These are phyloP conservation scores for Cornus controversa DNA, from an alignment of 148 eudicot species.

Conservation along the genomic window DNA sequence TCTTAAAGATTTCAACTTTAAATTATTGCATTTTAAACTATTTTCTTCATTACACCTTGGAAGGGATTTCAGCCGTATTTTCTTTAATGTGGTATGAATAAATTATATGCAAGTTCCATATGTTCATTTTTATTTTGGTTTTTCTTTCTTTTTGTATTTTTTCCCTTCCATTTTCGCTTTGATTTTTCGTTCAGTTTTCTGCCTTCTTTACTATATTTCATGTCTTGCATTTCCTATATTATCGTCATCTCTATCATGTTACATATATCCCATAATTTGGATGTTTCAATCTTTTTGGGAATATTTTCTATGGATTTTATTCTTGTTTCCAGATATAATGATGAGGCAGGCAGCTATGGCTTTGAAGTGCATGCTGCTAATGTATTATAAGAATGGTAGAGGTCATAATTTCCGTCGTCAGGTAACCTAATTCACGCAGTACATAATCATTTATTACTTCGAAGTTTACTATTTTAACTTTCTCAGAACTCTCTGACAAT, in stretches of 20 bases:
- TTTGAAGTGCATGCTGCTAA: slow-evolving; percentile 68
- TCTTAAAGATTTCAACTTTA: slow-evolving; percentile 2
- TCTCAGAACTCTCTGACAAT: slow-evolving; percentile 12
- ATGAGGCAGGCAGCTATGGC: slow-evolving; percentile 91
- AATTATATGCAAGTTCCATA: neutral
- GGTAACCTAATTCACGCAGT: slow-evolving; percentile 33
- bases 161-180: neutral
- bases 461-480: neutral
- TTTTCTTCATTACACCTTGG: neutral
- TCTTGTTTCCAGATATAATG: slow-evolving; percentile 66
- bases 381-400: slow-evolving; percentile 85
- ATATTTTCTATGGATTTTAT: neutral
- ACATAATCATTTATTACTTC: neutral
- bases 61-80: neutral
- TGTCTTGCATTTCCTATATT: neutral
- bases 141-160: neutral
- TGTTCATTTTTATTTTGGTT: neutral
- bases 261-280: neutral
- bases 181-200: neutral
- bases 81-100: neutral
- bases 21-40: neutral
- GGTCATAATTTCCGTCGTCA: slow-evolving; percentile 90
- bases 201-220: neutral
- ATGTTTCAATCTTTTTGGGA: neutral
- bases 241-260: neutral